Percentiles rank a stretch among this genome's conserved stretches.
Evolutionary conservation across 2,329 filamentous ascomycete genomes (phyloP).

Genomic region (Hymenoscyphus scutula): DNA sequence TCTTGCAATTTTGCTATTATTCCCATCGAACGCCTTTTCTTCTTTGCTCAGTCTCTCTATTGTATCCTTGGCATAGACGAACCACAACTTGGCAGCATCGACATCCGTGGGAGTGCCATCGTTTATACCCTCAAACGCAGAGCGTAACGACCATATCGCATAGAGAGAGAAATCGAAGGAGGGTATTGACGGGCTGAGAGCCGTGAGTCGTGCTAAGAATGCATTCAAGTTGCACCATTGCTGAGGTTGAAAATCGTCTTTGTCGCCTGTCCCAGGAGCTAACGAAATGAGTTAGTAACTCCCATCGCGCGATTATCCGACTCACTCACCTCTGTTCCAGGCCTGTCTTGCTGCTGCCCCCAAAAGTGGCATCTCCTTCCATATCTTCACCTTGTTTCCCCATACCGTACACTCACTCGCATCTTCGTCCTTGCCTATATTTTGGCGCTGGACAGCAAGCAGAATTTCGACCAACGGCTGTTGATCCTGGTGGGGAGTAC

Average conservation of each 20-base stretch:
- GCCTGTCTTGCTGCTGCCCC: constrained; percentile 31
- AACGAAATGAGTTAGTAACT: not conserved
- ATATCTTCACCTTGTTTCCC: constrained; percentile 26
- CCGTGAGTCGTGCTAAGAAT: constrained; percentile 33
- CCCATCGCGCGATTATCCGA: not conserved
- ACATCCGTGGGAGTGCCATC: constrained; percentile 18
- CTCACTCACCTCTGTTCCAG: constrained; percentile 33
- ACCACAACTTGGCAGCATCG: constrained; percentile 30
- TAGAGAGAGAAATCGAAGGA: constrained; percentile 33
- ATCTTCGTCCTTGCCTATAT: constrained; percentile 13
- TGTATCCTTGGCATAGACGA: constrained; percentile 21
- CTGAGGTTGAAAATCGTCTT: constrained; percentile 18
- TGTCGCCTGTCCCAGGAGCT: constrained; percentile 12
- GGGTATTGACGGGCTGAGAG: constrained; percentile 11
- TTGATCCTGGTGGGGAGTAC: constrained; percentile 27
- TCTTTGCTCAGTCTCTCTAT: constrained; percentile 22
- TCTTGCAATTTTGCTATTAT: constrained; percentile 15
- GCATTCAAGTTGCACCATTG: constrained; percentile 26
- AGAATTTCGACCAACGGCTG: constrained; percentile 28
- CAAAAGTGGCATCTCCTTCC: constrained; percentile 35
- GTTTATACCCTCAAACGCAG: constrained; percentile 30
- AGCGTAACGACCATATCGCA: constrained; percentile 34
- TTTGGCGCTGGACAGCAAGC: constrained; percentile 21
- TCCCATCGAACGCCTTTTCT: constrained; percentile 17
- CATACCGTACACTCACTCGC: constrained; percentile 25